Percentiles rank a stretch among this genome's conserved stretches.
Conservation (phyloP, 2,329 filamentous ascomycete species). For the Alternaria panax region DNA sequence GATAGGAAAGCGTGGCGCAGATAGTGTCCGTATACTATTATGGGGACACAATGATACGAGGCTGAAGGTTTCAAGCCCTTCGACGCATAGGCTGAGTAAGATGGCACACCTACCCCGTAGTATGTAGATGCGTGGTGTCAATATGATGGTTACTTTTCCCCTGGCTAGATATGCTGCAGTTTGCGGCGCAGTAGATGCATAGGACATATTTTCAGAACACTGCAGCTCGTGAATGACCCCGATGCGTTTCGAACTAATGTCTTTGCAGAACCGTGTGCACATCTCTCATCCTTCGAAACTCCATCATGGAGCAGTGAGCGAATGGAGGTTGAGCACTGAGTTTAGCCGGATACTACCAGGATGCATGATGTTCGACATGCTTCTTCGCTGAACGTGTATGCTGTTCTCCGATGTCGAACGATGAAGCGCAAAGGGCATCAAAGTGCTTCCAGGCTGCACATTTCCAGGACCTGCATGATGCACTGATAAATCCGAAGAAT, state of each 20-base stretch:
- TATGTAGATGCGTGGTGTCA: not conserved
- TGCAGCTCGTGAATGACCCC: not conserved
- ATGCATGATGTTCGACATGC: not conserved
- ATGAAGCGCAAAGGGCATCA: not conserved
- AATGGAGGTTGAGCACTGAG: not conserved
- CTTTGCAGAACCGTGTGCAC: not conserved
- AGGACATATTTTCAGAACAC: not conserved
- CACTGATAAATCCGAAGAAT: too few relatives aligned
- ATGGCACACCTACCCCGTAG: not conserved
- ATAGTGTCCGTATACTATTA: not conserved
- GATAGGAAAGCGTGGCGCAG: not conserved
- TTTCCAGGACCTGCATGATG: not conserved
- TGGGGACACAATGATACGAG: not conserved
- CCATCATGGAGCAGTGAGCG: not conserved
- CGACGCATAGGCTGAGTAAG: not conserved
- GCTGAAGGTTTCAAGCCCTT: not conserved
- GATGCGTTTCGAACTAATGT: not conserved
- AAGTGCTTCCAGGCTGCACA: not conserved
- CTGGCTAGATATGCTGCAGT: not conserved
- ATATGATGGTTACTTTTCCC: not conserved
- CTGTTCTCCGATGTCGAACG: not conserved
- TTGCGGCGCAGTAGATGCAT: constrained; percentile 6
- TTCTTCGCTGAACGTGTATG: not conserved
- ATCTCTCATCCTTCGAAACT: not conserved
- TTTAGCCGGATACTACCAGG: not conserved